Conservation (phyloP, 192 early-diverging fungal species). For the Coemansia sp. region DNA sequence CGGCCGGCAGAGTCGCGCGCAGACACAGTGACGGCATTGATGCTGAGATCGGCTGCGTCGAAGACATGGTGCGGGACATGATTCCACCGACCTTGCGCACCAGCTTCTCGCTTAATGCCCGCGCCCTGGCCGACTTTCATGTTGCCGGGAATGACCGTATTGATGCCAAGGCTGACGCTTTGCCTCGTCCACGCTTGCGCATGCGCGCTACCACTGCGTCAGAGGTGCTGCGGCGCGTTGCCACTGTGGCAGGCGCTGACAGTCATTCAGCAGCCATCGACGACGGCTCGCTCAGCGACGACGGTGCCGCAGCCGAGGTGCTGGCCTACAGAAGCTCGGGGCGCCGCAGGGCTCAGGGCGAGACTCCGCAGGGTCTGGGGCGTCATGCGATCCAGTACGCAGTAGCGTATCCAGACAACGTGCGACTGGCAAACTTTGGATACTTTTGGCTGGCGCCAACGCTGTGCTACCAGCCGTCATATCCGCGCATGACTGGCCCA, state of each 20-base stretch:
- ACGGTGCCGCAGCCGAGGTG: conserved; percentile 4
- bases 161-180: conserved; percentile 49
- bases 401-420: conserved; percentile 71
- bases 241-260: conserved; percentile 6
- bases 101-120: conserved; percentile 48
- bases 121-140: conserved; percentile 22
- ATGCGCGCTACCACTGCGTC: conserved; percentile 23
- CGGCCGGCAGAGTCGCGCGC: neutral
- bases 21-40: conserved; percentile 9
- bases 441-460: conserved; percentile 85
- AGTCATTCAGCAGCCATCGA: conserved; percentile 1
- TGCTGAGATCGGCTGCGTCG: conserved; percentile 16
- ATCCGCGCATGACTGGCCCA: conserved; percentile 62
- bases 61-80: conserved; percentile 16
- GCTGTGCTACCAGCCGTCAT: conserved; percentile 83
- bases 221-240: conserved; percentile 26
- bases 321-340: neutral
- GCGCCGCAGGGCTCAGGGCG: neutral
- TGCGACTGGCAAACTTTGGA: conserved; percentile 58
- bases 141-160: conserved; percentile 44
- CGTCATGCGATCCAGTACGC: conserved; percentile 53
- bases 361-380: conserved; percentile 1
- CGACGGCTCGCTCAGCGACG: conserved; percentile 22
- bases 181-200: conserved; percentile 35
- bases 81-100: conserved; percentile 15